Conservation (phyloP, 805 yeast genomes). For the Ogataea polymorpha region DNA sequence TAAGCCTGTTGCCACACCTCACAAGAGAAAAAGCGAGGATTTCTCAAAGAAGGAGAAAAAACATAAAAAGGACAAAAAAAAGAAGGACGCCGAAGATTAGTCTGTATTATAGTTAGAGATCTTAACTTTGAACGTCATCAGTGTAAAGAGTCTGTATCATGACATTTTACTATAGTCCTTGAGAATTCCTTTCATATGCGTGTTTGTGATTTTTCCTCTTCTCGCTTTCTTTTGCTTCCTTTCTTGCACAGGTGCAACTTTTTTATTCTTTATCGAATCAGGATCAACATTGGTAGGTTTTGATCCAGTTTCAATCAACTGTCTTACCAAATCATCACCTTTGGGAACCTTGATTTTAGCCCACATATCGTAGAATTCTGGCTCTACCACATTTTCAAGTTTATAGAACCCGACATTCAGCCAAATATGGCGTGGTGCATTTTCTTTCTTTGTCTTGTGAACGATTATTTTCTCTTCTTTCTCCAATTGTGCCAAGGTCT, state of each 20-base stretch:
- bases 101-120: not conserved
- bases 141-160: not conserved
- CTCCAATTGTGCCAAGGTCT: slow-evolving; percentile 76
- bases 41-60: slow-evolving; percentile 32
- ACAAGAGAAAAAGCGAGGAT: slow-evolving; percentile 30
- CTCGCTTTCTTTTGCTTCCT: slow-evolving; percentile 89
- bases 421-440: slow-evolving; percentile 91
- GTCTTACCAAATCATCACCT: slow-evolving; percentile 74
- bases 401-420: slow-evolving; percentile 66
- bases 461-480: slow-evolving; percentile 74
- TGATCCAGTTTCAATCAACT: slow-evolving; percentile 76
- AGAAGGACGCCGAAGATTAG: slow-evolving; percentile 19
- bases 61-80: slow-evolving; percentile 32
- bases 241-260: slow-evolving; percentile 48
- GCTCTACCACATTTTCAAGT: slow-evolving; percentile 56
- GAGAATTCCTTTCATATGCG: slow-evolving; percentile 93
- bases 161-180: slow-evolving; percentile 58
- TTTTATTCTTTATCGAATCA: slow-evolving; percentile 73
- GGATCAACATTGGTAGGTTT: slow-evolving; percentile 99
- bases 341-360: slow-evolving; percentile 73
- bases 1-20: slow-evolving; percentile 20
- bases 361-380: slow-evolving; percentile 85
- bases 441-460: slow-evolving; percentile 87
- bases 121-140: no score
- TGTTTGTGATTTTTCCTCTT: slow-evolving; percentile 90